Percentiles rank a stretch among this genome's conserved stretches.
Conservation (phyloP, 306 rosid species). For the Urtica urens region DNA sequence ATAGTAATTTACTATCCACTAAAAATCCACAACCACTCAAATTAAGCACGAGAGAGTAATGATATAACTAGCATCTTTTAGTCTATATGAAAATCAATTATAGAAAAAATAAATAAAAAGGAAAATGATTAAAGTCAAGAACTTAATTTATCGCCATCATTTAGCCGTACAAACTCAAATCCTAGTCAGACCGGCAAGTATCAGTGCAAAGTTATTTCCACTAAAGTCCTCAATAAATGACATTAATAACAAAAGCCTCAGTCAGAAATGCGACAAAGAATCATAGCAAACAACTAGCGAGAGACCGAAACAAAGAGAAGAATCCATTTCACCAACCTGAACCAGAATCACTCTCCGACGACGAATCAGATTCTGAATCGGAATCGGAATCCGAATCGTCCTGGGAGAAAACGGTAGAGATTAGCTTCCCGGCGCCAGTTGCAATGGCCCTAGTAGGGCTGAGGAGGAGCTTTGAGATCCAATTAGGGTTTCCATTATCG, state of each 20-base stretch:
- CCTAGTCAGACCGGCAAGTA: neutral
- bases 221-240: too few relatives aligned
- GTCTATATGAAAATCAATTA: neutral
- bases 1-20: too few relatives aligned
- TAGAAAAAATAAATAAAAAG: neutral
- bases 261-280: too few relatives aligned
- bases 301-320: neutral
- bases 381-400: conserved; percentile 24
- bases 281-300: neutral
- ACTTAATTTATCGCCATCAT: neutral
- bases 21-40: too few relatives aligned
- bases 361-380: conserved; percentile 29
- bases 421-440: conserved; percentile 60
- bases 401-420: conserved; percentile 44
- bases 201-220: neutral
- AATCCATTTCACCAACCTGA: conserved; percentile 33
- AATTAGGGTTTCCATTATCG: conserved; percentile 43
- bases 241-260: too few relatives aligned
- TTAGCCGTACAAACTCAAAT: neutral
- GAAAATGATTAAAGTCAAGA: neutral
- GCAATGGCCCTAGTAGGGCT: conserved; percentile 62
- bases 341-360: conserved; percentile 26
- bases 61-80: neutral
- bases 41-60: too few relatives aligned
- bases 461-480: conserved; percentile 57